Percentiles rank a stretch among this genome's conserved stretches.
phyloP scores from a whole-genome alignment of 2,329 filamentous ascomycete species.

The Paraphoma chrysanthemicola region DNA sequence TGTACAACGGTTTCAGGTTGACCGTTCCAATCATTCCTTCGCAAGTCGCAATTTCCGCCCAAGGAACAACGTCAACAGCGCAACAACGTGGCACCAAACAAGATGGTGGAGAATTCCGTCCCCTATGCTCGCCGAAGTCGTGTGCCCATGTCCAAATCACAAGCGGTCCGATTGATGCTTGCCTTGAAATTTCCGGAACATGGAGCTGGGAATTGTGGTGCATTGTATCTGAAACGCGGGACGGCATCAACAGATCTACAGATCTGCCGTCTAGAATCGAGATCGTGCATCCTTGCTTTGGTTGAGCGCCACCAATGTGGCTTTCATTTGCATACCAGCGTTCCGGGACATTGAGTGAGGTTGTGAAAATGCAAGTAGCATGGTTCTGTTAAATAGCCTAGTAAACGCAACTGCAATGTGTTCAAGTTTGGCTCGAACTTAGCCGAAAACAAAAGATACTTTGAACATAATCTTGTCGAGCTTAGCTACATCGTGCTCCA shows the following conservation, averaged over 20 bases:
- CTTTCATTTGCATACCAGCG: not conserved
- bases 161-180: not conserved
- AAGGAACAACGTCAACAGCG: not conserved
- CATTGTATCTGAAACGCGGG: not conserved
- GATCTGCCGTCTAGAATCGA: not conserved
- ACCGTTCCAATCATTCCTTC: not conserved
- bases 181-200: not conserved
- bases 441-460: no score
- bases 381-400: no score
- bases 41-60: not conserved
- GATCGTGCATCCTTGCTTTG: not conserved
- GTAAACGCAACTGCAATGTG: no score
- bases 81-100: not conserved
- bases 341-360: no score
- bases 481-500: no score
- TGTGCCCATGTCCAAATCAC: not conserved
- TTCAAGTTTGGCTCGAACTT: no score
- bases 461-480: no score
- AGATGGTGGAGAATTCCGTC: not conserved
- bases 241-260: not conserved
- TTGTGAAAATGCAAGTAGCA: not conserved
- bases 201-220: not conserved
- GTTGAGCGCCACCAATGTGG: not conserved
- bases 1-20: not conserved
- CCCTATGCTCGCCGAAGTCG: not conserved